These are phyloP conservation scores for Colletotrichum godetiae DNA, from an alignment of 2,329 filamentous ascomycete genomes.

Conservation along the genomic window DNA sequence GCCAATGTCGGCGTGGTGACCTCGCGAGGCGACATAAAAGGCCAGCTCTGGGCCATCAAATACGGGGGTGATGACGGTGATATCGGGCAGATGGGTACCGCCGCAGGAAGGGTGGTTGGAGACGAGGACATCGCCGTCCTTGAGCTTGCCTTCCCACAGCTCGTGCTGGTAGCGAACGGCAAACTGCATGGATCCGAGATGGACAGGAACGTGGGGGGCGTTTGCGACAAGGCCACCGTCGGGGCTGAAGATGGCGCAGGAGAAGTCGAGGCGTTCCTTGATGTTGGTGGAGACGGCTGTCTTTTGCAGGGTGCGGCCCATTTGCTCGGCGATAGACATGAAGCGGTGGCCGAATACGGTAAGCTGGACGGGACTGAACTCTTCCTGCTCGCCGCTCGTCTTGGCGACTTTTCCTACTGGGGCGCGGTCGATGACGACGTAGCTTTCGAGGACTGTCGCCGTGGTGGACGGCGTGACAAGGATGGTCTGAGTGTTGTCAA, in stretches of 20 bases:
- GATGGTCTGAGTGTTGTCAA: constrained; percentile 80
- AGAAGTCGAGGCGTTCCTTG: constrained; percentile 83
- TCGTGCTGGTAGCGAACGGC: constrained; percentile 76
- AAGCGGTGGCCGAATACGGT: constrained; percentile 83
- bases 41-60: constrained; percentile 45
- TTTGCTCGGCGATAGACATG: constrained; percentile 86
- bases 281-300: constrained; percentile 82
- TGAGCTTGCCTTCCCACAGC: constrained; percentile 77
- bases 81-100: constrained; percentile 53
- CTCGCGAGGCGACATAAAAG: constrained; percentile 47
- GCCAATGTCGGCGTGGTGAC: constrained; percentile 64
- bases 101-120: constrained; percentile 57
- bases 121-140: constrained; percentile 79
- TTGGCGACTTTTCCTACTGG: constrained; percentile 58
- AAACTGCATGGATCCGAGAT: constrained; percentile 82
- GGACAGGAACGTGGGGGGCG: constrained; percentile 80
- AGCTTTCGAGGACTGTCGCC: constrained; percentile 47
- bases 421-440: constrained; percentile 49
- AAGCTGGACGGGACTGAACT: constrained; percentile 78
- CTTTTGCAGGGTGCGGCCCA: constrained; percentile 81
- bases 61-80: constrained; percentile 55
- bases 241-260: constrained; percentile 80
- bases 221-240: constrained; percentile 80
- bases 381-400: constrained; percentile 65
- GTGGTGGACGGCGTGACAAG: constrained; percentile 65